Conservation (phyloP, 2,329 filamentous ascomycete species). For the Fusarium sp. region DNA sequence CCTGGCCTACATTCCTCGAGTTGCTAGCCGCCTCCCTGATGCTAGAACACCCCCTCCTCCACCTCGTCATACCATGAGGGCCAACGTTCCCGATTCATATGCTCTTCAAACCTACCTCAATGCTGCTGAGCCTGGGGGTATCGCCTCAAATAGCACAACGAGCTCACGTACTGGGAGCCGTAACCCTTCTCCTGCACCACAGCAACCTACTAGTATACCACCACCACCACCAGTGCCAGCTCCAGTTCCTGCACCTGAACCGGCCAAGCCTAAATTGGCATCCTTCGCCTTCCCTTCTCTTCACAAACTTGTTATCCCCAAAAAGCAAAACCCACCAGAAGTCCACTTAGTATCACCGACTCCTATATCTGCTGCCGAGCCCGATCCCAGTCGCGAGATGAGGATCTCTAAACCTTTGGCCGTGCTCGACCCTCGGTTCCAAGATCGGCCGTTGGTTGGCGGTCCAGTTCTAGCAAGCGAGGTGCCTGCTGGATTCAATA, state of each 20-base stretch:
- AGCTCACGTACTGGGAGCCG: conserved; percentile 17
- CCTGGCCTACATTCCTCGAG: conserved; percentile 30
- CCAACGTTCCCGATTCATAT: conserved; percentile 49
- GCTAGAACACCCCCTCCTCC: neutral
- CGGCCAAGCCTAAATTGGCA: conserved; percentile 46
- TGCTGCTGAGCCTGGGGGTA: conserved; percentile 36
- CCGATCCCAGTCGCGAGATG: conserved; percentile 14
- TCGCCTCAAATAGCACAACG: neutral
- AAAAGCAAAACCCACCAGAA: conserved; percentile 55
- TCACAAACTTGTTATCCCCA: conserved; percentile 54
- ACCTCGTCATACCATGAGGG: conserved; percentile 8
- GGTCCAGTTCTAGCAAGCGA: conserved; percentile 9
- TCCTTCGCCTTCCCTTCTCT: conserved; percentile 54
- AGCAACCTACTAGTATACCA: neutral
- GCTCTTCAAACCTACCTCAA: conserved; percentile 51
- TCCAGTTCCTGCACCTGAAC: conserved; percentile 46
- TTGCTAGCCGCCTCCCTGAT: conserved; percentile 6
- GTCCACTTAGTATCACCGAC: conserved; percentile 49
- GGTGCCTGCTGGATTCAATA: conserved; percentile 3
- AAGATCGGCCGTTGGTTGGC: conserved; percentile 24
- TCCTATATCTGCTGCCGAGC: conserved; percentile 36
- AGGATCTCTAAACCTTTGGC: conserved; percentile 34
- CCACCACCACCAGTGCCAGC: conserved; percentile 22
- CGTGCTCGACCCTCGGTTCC: conserved; percentile 24
- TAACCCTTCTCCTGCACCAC: conserved; percentile 22